Base-by-base conservation (phyloP, 2,329 filamentous ascomycete genomes). In the Fusarium illudens region DNA sequence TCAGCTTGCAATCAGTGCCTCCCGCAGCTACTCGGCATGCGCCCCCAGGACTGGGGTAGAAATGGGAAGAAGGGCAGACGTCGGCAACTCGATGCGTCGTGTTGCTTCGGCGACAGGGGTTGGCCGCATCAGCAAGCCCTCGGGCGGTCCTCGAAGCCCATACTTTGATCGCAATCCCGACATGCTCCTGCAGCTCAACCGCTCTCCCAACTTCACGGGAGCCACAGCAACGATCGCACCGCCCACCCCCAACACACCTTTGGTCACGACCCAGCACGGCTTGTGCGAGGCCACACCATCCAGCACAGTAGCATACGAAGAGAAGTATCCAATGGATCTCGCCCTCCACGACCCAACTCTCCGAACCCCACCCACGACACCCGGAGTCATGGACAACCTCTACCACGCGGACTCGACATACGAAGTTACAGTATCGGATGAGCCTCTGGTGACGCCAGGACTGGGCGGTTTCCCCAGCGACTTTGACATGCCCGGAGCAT, bases 331-430 rank as follows among this genome's bases (percentile, higher is more conserved):
- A 1, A 70, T 76, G 12, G 74, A 76, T 32, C 58, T 76, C 52
- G 64, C 67, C n/a, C 48, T 76, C 33, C 81, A 74, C 20, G 82
- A 85, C 64, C 77, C 80, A 19, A 82, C 82, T 17, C 76, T 86
- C 50, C 84, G 84, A 69, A 87, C 85, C 6, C 85, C 85, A 13
- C 85, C 85, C 3, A 82, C 80, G 5, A 87, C 85, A 2, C 85
- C 85, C 0, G 84, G 84, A 15, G 71, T 86, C 33, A 75, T 83
- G 64, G 76, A 80, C 29, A 78, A 78, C 55, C 76, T 82, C 42
- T 79, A 80, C 53, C 77, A 77, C 51, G 71, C 79, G n/a, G 79
- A 81, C 60, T 80, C 80, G 10, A 71, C 77, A 11, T 79, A 77
- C 52, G 78, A 81, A 70, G 71, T 79, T 62, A 71, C 79, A 6